phyloP scores from a whole-genome alignment of 2,329 filamentous ascomycete species.

The Ophiostoma sp. region DNA sequence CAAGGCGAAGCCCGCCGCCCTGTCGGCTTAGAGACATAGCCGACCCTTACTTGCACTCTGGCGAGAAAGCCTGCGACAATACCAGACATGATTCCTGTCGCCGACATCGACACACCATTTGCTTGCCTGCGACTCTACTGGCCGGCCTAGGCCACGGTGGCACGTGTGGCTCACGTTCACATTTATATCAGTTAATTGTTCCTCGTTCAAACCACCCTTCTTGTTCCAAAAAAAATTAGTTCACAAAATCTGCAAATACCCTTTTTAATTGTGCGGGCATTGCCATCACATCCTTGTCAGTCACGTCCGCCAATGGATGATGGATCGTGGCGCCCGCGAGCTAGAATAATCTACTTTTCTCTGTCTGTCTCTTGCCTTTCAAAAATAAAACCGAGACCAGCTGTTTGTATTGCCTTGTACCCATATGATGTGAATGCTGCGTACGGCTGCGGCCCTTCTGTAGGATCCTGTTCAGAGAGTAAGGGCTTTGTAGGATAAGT shows the following conservation, averaged over 20 bases:
- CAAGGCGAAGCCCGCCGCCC: slow-evolving; percentile 50
- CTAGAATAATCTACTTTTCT: background rate
- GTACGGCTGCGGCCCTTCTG: no score
- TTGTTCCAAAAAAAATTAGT: background rate
- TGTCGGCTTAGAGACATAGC: slow-evolving; percentile 33
- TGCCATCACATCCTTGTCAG: background rate
- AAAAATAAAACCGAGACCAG: background rate
- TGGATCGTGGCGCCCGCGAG: background rate
- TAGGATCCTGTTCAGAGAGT: no score
- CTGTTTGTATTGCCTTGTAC: no score
- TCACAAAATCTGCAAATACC: slow-evolving; percentile 9
- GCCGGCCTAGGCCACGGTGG: background rate
- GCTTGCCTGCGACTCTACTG: background rate
- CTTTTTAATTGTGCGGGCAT: background rate
- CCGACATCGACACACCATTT: background rate
- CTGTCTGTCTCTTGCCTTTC: background rate
- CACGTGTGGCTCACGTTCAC: background rate
- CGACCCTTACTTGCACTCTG: background rate
- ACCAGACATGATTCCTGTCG: background rate
- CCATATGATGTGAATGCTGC: no score
- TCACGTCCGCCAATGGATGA: background rate
- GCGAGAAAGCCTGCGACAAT: background rate
- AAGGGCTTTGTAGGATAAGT: no score
- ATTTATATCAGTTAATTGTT: background rate
- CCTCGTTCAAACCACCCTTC: background rate